phyloP scores from a whole-genome alignment of 345 rosid species.

The Heritiera littoralis region DNA sequence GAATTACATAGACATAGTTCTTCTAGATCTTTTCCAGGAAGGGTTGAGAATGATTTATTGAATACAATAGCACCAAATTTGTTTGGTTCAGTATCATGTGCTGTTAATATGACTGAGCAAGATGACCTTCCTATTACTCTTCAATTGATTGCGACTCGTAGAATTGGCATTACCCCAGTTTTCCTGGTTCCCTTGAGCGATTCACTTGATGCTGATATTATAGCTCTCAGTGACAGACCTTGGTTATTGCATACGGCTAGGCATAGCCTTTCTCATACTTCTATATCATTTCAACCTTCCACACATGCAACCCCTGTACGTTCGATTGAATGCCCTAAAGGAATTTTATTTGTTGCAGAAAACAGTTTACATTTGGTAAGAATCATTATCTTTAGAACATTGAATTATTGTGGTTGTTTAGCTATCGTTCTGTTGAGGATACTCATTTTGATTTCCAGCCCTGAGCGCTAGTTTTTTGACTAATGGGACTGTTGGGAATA shows the following conservation, averaged over 20 bases:
- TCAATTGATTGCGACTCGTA: constrained; percentile 83
- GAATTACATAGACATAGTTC: constrained; percentile 29
- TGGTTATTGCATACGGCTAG: constrained; percentile 96
- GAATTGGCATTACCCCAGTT: constrained; percentile 95
- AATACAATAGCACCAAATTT: constrained; percentile 26
- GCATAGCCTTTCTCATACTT: constrained; percentile 83
- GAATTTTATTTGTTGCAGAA: constrained; percentile 90
- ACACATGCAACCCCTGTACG: constrained; percentile 97
- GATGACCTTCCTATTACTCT: constrained; percentile 56
- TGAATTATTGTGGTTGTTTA: constrained; percentile 18
- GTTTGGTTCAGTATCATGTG: constrained; percentile 31
- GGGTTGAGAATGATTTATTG: constrained; percentile 32
- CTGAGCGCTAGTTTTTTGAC: neutral
- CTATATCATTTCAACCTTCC: constrained; percentile 92
- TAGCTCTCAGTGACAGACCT: constrained; percentile 94
- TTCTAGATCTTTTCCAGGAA: constrained; percentile 35
- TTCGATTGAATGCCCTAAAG: constrained; percentile 87
- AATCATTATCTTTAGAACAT: constrained; percentile 18
- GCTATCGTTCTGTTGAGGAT: neutral
- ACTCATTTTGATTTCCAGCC: neutral
- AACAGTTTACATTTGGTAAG: constrained; percentile 92
- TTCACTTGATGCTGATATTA: constrained; percentile 73
- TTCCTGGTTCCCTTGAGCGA: constrained; percentile 87
- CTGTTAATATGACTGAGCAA: constrained; percentile 30
- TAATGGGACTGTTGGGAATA: constrained; percentile 1